Percentiles rank a stretch among this genome's conserved stretches.
These are phyloP conservation scores for Alisma plantagoaquatica DNA, from an alignment of 106 monocot genomes.

Conservation along the genomic window DNA sequence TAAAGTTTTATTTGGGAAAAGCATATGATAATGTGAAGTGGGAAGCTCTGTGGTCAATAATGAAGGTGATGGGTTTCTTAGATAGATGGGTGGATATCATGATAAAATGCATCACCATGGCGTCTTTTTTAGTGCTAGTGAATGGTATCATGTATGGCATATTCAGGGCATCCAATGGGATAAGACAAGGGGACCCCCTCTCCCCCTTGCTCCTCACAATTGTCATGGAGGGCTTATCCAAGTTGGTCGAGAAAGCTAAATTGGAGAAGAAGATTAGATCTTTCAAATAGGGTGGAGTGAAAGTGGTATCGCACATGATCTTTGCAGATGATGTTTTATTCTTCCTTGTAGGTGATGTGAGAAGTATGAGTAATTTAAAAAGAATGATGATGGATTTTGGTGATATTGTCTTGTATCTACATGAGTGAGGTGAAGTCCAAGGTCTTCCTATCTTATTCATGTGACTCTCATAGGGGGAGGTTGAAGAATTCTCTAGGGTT, in stretches of 20 bases:
- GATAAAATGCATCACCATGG: background rate
- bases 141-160: background rate
- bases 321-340: too few species aligned
- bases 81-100: background rate
- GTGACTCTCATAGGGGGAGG: too few species aligned
- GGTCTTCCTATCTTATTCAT: too few species aligned
- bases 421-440: too few species aligned
- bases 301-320: too few species aligned
- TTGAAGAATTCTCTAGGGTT: too few species aligned
- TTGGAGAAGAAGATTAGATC: too few species aligned
- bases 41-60: background rate
- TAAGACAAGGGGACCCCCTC: background rate
- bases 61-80: background rate
- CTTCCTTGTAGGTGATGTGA: too few species aligned
- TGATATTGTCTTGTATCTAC: too few species aligned
- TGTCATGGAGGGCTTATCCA: background rate
- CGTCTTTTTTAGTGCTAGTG: background rate
- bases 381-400: too few species aligned
- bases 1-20: background rate
- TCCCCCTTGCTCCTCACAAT: background rate
- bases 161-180: background rate
- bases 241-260: background rate
- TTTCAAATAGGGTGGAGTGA: too few species aligned
- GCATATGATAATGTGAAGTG: background rate
- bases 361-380: too few species aligned